Conservation (phyloP, 345 rosid species). For the Tarenaya hassleriana region DNA sequence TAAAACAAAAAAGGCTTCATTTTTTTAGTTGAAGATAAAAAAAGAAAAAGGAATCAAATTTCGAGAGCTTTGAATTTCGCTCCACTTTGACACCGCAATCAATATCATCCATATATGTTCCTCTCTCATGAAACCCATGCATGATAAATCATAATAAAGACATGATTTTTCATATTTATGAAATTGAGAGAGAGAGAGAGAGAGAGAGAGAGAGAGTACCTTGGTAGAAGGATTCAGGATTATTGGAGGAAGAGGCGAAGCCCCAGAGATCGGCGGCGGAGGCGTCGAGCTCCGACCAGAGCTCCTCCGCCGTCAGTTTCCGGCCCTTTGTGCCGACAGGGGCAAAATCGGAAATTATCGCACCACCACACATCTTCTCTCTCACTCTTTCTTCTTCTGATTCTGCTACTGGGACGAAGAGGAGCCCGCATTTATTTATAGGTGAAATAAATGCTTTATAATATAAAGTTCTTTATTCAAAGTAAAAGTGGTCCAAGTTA, state of each 20-base stretch:
- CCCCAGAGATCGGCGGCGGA: conserved; percentile 50
- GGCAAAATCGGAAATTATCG: conserved; percentile 43
- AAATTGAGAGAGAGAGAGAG: too few relatives aligned
- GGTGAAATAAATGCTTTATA: conserved; percentile 8
- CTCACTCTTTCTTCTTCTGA: too few relatives aligned
- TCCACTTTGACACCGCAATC: too few relatives aligned
- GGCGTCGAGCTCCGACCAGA: conserved; percentile 60
- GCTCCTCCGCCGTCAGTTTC: conserved; percentile 40
- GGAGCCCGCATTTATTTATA: conserved; percentile 24
- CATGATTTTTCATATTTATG: too few relatives aligned
- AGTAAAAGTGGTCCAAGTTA: background rate
- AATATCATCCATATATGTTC: too few relatives aligned
- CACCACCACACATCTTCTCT: conserved; percentile 78
- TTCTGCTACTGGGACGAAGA: too few relatives aligned
- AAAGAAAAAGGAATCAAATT: too few relatives aligned
- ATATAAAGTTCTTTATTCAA: conserved; percentile 6
- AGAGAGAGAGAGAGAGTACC: conserved; percentile 16
- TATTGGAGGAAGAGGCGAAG: conserved; percentile 27
- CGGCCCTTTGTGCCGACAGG: conserved; percentile 36
- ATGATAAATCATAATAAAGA: too few relatives aligned
- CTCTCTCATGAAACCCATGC: too few relatives aligned
- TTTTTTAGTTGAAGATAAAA: too few relatives aligned
- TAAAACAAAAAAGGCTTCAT: too few relatives aligned
- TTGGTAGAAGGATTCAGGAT: conserved; percentile 21
- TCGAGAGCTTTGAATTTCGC: too few relatives aligned